Conservation (phyloP, 805 yeast species). For the Barnettozyma salicaria region DNA sequence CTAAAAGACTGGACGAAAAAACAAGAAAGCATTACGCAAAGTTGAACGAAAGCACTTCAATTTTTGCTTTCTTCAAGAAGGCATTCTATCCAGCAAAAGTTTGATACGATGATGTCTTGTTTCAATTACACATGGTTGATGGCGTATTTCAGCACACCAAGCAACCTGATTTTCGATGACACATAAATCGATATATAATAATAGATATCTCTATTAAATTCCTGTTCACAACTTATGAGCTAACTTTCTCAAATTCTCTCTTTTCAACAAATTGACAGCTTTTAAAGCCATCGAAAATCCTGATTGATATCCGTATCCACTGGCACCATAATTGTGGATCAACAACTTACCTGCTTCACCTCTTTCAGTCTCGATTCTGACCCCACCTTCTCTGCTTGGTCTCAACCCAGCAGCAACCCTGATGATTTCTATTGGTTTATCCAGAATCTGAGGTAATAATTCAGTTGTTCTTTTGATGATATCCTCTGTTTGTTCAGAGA, state of each 20-base stretch:
- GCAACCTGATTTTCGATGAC: too few species aligned
- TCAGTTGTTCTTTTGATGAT: constrained; percentile 53
- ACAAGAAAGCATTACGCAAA: not conserved
- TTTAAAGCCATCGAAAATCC: constrained; percentile 54
- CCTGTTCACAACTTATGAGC: constrained; percentile 10
- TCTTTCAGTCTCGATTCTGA: constrained; percentile 54
- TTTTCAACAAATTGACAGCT: constrained; percentile 35
- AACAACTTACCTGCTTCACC: constrained; percentile 37
- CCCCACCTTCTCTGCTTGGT: constrained; percentile 74
- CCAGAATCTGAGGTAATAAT: constrained; percentile 44
- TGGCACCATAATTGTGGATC: constrained; percentile 69
- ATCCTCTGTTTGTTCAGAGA: constrained; percentile 50
- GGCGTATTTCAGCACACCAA: too few species aligned
- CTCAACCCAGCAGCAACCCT: constrained; percentile 70
- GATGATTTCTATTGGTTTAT: constrained; percentile 43
- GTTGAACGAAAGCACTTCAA: constrained; percentile 3
- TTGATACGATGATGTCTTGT: constrained; percentile 3
- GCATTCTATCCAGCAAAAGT: constrained; percentile 12
- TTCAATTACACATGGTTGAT: too few species aligned
- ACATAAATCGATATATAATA: too few species aligned
- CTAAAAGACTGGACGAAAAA: constrained; percentile 4
- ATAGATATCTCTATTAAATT: too few species aligned
- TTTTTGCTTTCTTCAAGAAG: constrained; percentile 12
- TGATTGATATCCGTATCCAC: constrained; percentile 62
- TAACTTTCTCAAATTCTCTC: constrained; percentile 5